Percentiles rank a stretch among this genome's conserved stretches.
These are phyloP conservation scores for Arthrobotrys iridis DNA, from an alignment of 2,329 filamentous ascomycete genomes.

Conservation along the genomic window DNA sequence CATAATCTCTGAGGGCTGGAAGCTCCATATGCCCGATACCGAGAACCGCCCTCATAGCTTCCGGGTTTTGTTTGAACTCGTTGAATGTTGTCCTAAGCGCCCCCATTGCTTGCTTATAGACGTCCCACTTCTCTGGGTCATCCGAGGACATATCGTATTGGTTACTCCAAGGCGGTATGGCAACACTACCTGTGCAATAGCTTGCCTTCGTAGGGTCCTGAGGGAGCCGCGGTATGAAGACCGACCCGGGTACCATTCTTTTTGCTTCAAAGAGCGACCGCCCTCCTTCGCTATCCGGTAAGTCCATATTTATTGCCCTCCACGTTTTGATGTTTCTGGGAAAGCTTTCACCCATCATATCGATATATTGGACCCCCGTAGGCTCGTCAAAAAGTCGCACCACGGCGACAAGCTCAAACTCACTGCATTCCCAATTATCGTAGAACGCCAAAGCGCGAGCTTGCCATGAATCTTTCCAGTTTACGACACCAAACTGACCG, in stretches of 20 bases:
- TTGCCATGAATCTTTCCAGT: slow-evolving; percentile 22
- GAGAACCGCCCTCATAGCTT: not conserved
- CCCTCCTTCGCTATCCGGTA: not conserved
- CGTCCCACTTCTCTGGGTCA: not conserved
- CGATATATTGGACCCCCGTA: slow-evolving; percentile 20
- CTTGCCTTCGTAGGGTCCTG: slow-evolving; percentile 10
- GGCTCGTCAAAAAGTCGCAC: slow-evolving; percentile 27
- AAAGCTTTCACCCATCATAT: slow-evolving; percentile 19
- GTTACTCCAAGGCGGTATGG: slow-evolving; percentile 16
- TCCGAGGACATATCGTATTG: slow-evolving; percentile 25
- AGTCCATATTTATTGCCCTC: not conserved
- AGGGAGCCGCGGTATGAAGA: slow-evolving; percentile 24
- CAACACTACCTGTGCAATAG: slow-evolving; percentile 32
- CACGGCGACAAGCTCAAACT: not conserved
- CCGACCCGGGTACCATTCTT: slow-evolving; percentile 32
- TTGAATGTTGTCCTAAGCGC: not conserved
- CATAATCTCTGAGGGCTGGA: not conserved
- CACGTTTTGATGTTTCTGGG: slow-evolving; percentile 1
- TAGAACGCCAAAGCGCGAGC: slow-evolving; percentile 26
- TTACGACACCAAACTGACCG: slow-evolving; percentile 27
- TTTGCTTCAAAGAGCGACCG: not conserved
- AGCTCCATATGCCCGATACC: not conserved
- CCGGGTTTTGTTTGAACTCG: not conserved
- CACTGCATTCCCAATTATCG: not conserved
- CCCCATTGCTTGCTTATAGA: slow-evolving; percentile 4